Evolutionary conservation across 805 yeast genomes (phyloP).

Genomic region (Pichia kluyveri): DNA sequence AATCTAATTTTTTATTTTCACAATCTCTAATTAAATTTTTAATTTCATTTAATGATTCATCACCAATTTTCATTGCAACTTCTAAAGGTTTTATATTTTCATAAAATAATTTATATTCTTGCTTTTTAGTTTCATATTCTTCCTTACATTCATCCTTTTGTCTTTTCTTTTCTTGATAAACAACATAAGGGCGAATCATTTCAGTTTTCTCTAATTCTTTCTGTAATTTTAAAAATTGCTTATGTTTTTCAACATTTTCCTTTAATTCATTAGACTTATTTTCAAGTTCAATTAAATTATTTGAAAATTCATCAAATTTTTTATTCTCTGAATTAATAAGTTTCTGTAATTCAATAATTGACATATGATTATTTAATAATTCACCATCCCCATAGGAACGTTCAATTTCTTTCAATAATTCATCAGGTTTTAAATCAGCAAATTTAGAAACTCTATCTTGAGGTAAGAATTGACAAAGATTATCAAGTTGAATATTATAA

Average conservation of each 20-base stretch:
- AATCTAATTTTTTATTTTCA: neutral
- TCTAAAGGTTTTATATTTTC: conserved; percentile 16
- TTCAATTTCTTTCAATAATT: conserved; percentile 67
- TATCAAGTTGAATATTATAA: conserved; percentile 78
- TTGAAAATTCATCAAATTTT: conserved; percentile 23
- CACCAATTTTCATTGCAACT: conserved; percentile 9
- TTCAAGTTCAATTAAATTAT: conserved; percentile 26
- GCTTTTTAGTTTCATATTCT: conserved; percentile 18
- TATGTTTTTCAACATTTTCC: conserved; percentile 37
- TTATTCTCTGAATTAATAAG: conserved; percentile 23
- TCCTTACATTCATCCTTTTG: conserved; percentile 24
- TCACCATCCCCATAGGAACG: conserved; percentile 63
- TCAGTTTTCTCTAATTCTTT: conserved; percentile 29
- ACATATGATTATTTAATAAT: conserved; percentile 47
- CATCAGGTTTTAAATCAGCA: conserved; percentile 71
- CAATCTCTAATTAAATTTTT: conserved; percentile 1
- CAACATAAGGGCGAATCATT: conserved; percentile 28
- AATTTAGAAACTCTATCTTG: conserved; percentile 93
- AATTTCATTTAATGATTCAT: conserved; percentile 6
- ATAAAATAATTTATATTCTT: conserved; percentile 17
- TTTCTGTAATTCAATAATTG: conserved; percentile 43
- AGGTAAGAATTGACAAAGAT: conserved; percentile 88
- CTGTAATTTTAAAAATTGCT: conserved; percentile 36
- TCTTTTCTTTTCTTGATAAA: conserved; percentile 27
- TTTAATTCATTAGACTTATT: conserved; percentile 30